Evolutionary conservation across 371 early-diverging fungal genomes (phyloP), one percentile per base, ranked within the genome.

Genomic region (Umbelopsis sp.): DNA sequence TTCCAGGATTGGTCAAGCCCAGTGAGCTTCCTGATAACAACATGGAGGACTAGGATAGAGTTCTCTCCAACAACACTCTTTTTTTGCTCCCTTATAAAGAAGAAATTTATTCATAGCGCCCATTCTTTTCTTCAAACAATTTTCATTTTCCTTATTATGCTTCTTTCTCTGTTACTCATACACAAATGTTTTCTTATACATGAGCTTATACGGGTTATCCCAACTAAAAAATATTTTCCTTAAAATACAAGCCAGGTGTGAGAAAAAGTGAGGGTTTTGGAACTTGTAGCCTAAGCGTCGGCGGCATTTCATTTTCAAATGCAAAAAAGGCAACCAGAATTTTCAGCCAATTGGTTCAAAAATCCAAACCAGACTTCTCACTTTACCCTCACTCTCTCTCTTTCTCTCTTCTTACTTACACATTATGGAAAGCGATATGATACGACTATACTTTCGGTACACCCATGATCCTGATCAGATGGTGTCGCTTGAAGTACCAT

Each of bases 1-100:
- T 99, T 76, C 99, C 99, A 20, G 99, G 99, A 65, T 91, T 99
- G 90, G 85, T 99, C 68, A 98, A 98, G 81, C 99, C 99, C 9
- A 84, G 90, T 32, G 97, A 99, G 32, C 83, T 92, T 79, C 88
- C 87, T 37, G 83, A 77, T 50, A 80, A 80, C 16, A 89, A 89
- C 87, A 89, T 89, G 25, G 89, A 91, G 71, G 90, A 90, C 70
- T 87, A 88, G 63, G 1, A 25, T 25, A 11, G 14, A 10, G 52
- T 12, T 51, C 22, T 51, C 52, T 51, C 24, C 41, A 41, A 41
- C 41, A 7, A 38, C 22, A 22, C 22, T 38, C 10, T 38, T 38
- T 38, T 38, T 38, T 38, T 38, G 38, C 10, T 46, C 48, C 69
- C 32, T 74, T 81, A 62, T 79, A 76, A 71, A 72, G 44, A 18